A percentile compares a stretch with the other conserved stretches of the same genome.
Conservation (phyloP, 202 grass and related monocot species). For the Musa balbisiana region DNA sequence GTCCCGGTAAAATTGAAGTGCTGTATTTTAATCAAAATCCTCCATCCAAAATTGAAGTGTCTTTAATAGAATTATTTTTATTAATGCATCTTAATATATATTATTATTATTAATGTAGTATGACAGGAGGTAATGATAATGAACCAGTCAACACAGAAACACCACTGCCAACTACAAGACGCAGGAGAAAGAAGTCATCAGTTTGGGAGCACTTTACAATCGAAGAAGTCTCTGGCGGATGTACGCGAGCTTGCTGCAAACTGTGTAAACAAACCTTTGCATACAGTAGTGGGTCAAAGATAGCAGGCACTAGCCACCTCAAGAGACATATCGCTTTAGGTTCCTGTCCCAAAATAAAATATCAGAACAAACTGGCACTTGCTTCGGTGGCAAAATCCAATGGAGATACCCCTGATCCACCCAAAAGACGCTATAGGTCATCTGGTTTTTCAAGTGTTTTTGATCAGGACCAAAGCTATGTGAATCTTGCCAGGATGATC, state of each 20-base stretch:
- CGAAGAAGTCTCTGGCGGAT: constrained; percentile 50
- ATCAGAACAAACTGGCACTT: constrained; percentile 40
- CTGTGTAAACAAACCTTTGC: constrained; percentile 96
- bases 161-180: constrained; percentile 34
- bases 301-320: constrained; percentile 90
- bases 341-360: constrained; percentile 79
- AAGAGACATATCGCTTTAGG: constrained; percentile 88
- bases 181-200: constrained; percentile 70
- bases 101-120: constrained; percentile 31
- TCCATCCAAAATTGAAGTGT: neutral
- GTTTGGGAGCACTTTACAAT: constrained; percentile 97
- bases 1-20: neutral
- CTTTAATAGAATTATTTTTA: neutral
- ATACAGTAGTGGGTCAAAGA: constrained; percentile 88
- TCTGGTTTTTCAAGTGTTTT: constrained; percentile 74
- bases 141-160: constrained; percentile 36
- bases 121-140: constrained; percentile 34
- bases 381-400: constrained; percentile 39
- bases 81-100: neutral
- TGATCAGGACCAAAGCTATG: constrained; percentile 72
- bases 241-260: constrained; percentile 81
- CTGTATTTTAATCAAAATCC: neutral
- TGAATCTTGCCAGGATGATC: constrained; percentile 75
- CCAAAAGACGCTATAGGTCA: constrained; percentile 75
- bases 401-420: constrained; percentile 31